Percentiles rank a stretch among this genome's conserved stretches.
Evolutionary conservation across 345 rosid species (phyloP).

Genomic region (Aquilaria sinensis): DNA sequence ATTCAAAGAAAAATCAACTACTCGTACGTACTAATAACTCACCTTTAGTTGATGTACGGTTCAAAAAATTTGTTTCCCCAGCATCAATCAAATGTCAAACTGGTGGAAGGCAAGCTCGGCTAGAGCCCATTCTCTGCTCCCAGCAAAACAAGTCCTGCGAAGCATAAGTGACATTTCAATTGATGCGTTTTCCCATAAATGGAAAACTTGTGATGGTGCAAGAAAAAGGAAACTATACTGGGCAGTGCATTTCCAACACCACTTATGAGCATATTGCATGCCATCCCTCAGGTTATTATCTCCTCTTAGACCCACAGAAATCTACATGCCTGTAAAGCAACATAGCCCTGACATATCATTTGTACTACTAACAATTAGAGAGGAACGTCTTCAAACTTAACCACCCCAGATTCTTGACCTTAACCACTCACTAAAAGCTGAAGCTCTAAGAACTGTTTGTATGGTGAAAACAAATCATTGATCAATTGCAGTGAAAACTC

Average conservation of each 20-base stretch:
- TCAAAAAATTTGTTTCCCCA: slow-evolving; percentile 18
- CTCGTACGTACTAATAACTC: slow-evolving; percentile 10
- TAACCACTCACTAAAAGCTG: too few relatives aligned
- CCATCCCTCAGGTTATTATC: slow-evolving; percentile 9
- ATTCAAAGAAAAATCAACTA: slow-evolving; percentile 12
- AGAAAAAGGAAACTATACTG: slow-evolving; percentile 19
- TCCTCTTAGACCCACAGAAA: slow-evolving; percentile 18
- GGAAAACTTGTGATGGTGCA: slow-evolving; percentile 19
- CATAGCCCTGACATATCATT: slow-evolving; percentile 7
- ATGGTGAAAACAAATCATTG: background rate
- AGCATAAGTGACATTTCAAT: slow-evolving; percentile 15
- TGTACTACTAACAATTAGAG: background rate
- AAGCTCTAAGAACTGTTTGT: too few relatives aligned
- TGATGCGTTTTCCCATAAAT: slow-evolving; percentile 15
- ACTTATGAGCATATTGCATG: slow-evolving; percentile 21
- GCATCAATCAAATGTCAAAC: slow-evolving; percentile 12
- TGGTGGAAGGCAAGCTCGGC: slow-evolving; percentile 6
- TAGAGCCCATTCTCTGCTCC: slow-evolving; percentile 8
- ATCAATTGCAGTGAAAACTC: too few relatives aligned
- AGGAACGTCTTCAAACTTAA: background rate
- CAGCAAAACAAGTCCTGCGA: slow-evolving; percentile 13
- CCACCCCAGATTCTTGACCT: background rate
- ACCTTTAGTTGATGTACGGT: slow-evolving; percentile 16
- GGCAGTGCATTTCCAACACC: slow-evolving; percentile 19
- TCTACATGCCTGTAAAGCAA: slow-evolving; percentile 12